phyloP scores from a whole-genome alignment of 768 basidiomycete genomes.

The Tricholoma sp. region DNA sequence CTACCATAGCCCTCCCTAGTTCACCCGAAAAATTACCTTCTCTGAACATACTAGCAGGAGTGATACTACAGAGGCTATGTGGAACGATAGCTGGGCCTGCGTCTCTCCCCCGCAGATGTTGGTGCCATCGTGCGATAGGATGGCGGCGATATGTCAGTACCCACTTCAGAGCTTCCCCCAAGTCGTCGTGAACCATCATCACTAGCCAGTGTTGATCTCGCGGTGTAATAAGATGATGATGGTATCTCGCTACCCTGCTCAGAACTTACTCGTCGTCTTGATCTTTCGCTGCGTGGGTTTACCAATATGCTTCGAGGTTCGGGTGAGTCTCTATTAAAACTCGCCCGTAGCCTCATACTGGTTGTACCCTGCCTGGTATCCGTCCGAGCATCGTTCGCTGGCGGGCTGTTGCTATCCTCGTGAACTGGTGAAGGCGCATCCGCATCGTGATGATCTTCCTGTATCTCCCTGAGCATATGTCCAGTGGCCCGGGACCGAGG shows the following conservation, averaged over 20 bases:
- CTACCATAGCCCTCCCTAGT: too few species aligned
- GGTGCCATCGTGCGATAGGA: neutral
- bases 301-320: neutral
- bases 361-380: neutral
- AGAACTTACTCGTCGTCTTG: neutral
- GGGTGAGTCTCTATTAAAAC: neutral
- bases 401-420: neutral
- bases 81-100: neutral
- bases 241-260: neutral
- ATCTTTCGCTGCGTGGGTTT: neutral
- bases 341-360: neutral
- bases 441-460: neutral
- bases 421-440: neutral
- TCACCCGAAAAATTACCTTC: neutral
- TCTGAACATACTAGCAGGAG: too few species aligned
- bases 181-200: too few species aligned
- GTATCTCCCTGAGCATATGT: neutral
- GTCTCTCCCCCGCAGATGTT: neutral
- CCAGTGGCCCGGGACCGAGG: neutral
- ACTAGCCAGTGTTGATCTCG: neutral
- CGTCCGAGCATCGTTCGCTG: too few species aligned
- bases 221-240: neutral
- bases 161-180: neutral
- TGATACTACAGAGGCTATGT: neutral
- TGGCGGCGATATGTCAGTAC: neutral